Percentiles rank a stretch among this genome's conserved stretches.
phyloP scores from a whole-genome alignment of 768 basidiomycete species.

The Trametes punicea region DNA sequence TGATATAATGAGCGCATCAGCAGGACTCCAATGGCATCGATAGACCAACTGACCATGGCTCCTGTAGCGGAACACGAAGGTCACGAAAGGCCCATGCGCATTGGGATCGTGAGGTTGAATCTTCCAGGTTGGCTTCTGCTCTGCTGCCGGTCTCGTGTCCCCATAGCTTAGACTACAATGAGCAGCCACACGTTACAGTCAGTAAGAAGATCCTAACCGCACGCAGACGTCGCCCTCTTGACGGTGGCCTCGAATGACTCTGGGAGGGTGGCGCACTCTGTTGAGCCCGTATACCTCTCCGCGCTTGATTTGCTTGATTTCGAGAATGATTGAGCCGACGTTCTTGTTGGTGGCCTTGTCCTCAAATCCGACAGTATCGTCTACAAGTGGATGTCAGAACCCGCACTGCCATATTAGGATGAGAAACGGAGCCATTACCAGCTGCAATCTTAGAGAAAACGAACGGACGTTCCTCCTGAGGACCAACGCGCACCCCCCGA shows the following conservation, averaged over 20 bases:
- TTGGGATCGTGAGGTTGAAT: conserved; percentile 46
- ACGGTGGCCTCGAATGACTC: conserved; percentile 31
- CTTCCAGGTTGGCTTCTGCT: conserved; percentile 54
- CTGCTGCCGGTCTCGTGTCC: conserved; percentile 35
- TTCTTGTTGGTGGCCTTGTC: conserved; percentile 33
- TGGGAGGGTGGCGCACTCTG: conserved; percentile 38
- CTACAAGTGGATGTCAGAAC: neutral
- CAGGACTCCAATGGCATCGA: neutral
- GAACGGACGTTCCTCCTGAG: conserved; percentile 55
- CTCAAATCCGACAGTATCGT: neutral
- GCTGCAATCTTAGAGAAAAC: conserved; percentile 45
- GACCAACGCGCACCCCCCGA: conserved; percentile 49
- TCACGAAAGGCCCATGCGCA: conserved; percentile 47
- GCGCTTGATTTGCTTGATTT: conserved; percentile 39
- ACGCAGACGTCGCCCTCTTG: conserved; percentile 43
- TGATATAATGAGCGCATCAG: conserved; percentile 9
- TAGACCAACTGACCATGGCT: conserved; percentile 39
- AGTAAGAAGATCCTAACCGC: conserved; percentile 35
- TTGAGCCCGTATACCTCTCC: conserved; percentile 40
- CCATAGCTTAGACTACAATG: conserved; percentile 42
- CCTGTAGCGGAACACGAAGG: conserved; percentile 67
- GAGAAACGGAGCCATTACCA: conserved; percentile 30
- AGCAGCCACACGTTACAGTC: neutral
- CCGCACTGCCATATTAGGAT: neutral
- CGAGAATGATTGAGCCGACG: conserved; percentile 50